Evolutionary conservation across 768 basidiomycete genomes (phyloP).

Genomic region (Phaeotremella fagi): DNA sequence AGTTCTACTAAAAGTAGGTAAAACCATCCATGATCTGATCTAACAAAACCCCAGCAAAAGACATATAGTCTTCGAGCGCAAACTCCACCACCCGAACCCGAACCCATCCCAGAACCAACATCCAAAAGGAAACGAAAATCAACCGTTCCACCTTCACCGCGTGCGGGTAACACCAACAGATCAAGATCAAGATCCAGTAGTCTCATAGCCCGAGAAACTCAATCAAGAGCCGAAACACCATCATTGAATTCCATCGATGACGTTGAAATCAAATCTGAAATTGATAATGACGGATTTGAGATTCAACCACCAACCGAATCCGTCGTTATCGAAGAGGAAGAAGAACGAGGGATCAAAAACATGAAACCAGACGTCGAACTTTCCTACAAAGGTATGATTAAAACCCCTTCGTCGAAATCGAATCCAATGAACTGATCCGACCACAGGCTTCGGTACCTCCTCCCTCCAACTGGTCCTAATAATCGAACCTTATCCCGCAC

Average conservation of each 20-base stretch:
- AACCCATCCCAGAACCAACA: slow-evolving; percentile 21
- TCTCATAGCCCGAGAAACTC: too few relatives aligned
- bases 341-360: slow-evolving; percentile 36
- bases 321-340: too few relatives aligned
- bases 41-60: slow-evolving; percentile 21
- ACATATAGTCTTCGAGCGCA: slow-evolving; percentile 23
- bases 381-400: slow-evolving; percentile 38
- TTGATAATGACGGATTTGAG: too few relatives aligned
- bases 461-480: slow-evolving; percentile 47
- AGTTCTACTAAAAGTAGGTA: slow-evolving; percentile 69
- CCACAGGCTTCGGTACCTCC: slow-evolving; percentile 44
- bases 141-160: slow-evolving; percentile 3
- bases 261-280: too few relatives aligned
- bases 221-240: too few relatives aligned
- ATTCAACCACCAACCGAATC: too few relatives aligned
- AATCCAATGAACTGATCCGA: background rate
- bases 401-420: background rate
- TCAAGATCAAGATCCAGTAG: slow-evolving; percentile 12
- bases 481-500: slow-evolving; percentile 46
- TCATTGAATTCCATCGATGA: slow-evolving; percentile 3
- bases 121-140: slow-evolving; percentile 12
- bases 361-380: slow-evolving; percentile 44
- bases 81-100: background rate
- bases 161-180: background rate
- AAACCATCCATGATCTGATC: background rate